Evolutionary conservation across 176 grass and related monocot genomes (phyloP).

Genomic region (Oryza punctata): DNA sequence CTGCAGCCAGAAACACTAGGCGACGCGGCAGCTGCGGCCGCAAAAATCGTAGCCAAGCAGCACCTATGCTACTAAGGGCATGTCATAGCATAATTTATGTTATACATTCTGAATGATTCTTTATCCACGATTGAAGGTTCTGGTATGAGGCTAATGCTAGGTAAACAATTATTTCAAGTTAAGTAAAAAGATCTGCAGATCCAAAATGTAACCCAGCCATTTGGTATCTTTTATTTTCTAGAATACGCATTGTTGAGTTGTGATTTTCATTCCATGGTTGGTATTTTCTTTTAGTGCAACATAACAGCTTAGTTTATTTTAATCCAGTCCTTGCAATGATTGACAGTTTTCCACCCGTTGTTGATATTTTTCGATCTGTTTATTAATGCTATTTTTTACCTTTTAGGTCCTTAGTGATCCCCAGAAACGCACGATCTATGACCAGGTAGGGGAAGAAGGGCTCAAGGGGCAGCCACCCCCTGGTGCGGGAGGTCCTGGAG

Average conservation of each 20-base stretch:
- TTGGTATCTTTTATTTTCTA: not conserved
- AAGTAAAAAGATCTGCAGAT: not conserved
- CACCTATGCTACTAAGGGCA: not conserved
- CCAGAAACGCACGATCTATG: slow-evolving; percentile 80
- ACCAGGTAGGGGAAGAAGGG: slow-evolving; percentile 93
- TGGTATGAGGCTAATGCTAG: slow-evolving; percentile 7
- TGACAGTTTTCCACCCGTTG: not conserved
- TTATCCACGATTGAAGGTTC: not conserved
- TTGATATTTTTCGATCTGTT: not conserved
- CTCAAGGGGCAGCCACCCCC: slow-evolving; percentile 72
- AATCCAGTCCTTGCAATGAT: not conserved
- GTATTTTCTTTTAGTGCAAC: not conserved
- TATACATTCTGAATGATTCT: not conserved
- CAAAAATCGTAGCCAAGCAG: too few relatives aligned
- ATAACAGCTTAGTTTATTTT: not conserved
- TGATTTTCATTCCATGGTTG: not conserved
- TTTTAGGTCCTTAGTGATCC: slow-evolving; percentile 88
- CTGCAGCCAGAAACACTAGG: too few relatives aligned
- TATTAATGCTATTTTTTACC: slow-evolving; percentile 17
- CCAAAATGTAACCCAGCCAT: not conserved
- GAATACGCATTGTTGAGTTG: not conserved
- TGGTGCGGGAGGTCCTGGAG: slow-evolving; percentile 44
- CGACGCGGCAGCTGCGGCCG: too few relatives aligned
- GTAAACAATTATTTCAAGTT: not conserved
- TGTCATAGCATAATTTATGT: not conserved